Evolutionary conservation across 805 yeast species (phyloP).

Genomic region (Debaryomyces tyrocola): DNA sequence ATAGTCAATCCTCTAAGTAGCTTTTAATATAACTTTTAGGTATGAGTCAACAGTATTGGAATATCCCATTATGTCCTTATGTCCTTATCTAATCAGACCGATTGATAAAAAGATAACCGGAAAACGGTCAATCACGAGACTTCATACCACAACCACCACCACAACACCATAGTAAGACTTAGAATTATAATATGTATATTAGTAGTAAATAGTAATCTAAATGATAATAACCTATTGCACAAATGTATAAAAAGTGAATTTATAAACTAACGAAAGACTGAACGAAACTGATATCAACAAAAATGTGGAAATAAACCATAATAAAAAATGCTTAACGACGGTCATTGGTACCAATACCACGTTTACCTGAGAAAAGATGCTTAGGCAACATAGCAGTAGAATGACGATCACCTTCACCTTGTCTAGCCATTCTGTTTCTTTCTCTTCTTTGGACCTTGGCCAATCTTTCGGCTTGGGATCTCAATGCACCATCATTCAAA

Average conservation of each 20-base stretch:
- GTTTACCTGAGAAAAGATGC: slow-evolving; percentile 94
- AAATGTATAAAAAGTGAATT: slow-evolving; percentile 1
- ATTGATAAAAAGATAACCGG: not conserved
- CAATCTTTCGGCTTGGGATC: slow-evolving; percentile 83
- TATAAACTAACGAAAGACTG: not conserved
- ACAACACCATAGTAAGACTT: not conserved
- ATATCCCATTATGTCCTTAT: not conserved
- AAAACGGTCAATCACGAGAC: slow-evolving; percentile 2
- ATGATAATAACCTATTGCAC: slow-evolving; percentile 6
- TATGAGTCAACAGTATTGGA: no score
- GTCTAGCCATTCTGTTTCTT: slow-evolving; percentile 87
- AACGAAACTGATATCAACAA: not conserved
- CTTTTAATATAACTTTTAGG: no score
- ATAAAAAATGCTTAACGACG: slow-evolving; percentile 57
- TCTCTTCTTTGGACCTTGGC: slow-evolving; percentile 90
- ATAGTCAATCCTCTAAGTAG: no score
- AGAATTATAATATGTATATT: not conserved
- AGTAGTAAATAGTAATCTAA: not conserved
- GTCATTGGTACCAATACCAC: slow-evolving; percentile 92
- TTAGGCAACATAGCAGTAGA: slow-evolving; percentile 82
- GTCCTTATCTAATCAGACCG: slow-evolving; percentile 2
- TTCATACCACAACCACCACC: not conserved
- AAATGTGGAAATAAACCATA: not conserved
- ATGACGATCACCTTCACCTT: slow-evolving; percentile 96
- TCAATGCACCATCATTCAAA: slow-evolving; percentile 73